Conservation (phyloP, 352 stramenopile genomes). For the Pythium aristosporum region DNA sequence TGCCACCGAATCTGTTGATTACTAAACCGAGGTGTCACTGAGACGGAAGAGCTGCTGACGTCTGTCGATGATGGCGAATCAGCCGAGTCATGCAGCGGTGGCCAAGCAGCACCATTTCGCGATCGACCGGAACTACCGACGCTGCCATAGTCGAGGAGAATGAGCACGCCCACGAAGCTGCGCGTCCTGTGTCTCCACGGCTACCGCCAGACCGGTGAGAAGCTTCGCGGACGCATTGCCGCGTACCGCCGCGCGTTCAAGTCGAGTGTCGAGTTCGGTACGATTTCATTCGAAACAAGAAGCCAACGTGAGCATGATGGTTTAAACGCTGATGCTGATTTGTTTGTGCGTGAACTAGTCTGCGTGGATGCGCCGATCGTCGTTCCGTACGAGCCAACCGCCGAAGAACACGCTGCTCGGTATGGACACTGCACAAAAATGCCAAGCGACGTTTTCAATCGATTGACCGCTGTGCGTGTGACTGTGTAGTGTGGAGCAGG, state of each 20-base stretch:
- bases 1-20: not conserved
- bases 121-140: conserved; percentile 3
- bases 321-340: not conserved
- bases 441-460: not conserved
- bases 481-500: conserved; percentile 11
- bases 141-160: not conserved
- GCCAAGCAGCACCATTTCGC: conserved; percentile 22
- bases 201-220: conserved; percentile 76
- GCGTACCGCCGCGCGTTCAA: conserved; percentile 74
- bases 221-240: conserved; percentile 70
- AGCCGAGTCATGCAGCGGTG: not conserved
- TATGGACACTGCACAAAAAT: conserved; percentile 14
- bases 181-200: conserved; percentile 85
- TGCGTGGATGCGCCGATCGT: conserved; percentile 74
- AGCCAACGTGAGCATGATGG: not conserved
- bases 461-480: not conserved
- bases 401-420: conserved; percentile 46
- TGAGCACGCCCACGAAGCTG: conserved; percentile 44
- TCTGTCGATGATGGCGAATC: conserved; percentile 1
- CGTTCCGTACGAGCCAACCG: conserved; percentile 69
- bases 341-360: conserved; percentile 36
- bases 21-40: conserved; percentile 7
- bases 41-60: conserved; percentile 5
- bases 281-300: conserved; percentile 4
- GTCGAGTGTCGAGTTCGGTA: conserved; percentile 80